Base-by-base conservation (phyloP, 176 grass and related monocot genomes). In the Aegilops tauschii region DNA sequence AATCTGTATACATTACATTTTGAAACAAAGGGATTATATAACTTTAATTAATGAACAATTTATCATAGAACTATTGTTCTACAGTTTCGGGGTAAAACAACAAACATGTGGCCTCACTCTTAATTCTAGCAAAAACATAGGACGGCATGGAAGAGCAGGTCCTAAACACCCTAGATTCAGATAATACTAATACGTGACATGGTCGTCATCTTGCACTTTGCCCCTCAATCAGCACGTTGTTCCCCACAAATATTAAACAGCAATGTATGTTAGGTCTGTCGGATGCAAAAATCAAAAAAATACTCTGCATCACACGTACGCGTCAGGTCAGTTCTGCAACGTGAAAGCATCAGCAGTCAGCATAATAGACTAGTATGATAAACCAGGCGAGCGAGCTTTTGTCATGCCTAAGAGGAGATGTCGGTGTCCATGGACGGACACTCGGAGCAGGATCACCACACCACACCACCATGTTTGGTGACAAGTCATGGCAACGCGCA, bases 341-440 rank as follows among this genome's bases (percentile, higher is more conserved):
- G 14, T 54, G 73, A 76, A 76, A 54, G 45, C 16, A 50, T 52
- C 17, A 54, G 9, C 5, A 20, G 27, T 76, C 45, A 52, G 73
- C 73, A 76, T 76, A 54, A 76, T 76, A 54, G 44, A 66, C 31
- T 27, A 80, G 16, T 42, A 42, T 3, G 42, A 50, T 34, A 68
- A 68, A 34, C 40, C 40, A 31, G 28, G 8, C 18, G 63, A 59
- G 47, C 36, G 12, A 49, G 45, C 5, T 29, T 86, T 79, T 13
- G 47, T 27, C 32, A 37, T 79, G 84, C 23, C 32, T 61, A 70
- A 79, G 21, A 21, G 12, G 79, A 70, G 71, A 63, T 17, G 88
- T 86, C 78, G 29, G 61, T 63, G 21, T 82, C 88, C 49, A 77
- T 77, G 83, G 29, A 73, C 83, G 78, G 36, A 84, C 83, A 86